Percentiles rank a stretch among this genome's conserved stretches.
Evolutionary conservation across 371 early-diverging fungal genomes (phyloP).

Genomic region (Parasitella parasitica): DNA sequence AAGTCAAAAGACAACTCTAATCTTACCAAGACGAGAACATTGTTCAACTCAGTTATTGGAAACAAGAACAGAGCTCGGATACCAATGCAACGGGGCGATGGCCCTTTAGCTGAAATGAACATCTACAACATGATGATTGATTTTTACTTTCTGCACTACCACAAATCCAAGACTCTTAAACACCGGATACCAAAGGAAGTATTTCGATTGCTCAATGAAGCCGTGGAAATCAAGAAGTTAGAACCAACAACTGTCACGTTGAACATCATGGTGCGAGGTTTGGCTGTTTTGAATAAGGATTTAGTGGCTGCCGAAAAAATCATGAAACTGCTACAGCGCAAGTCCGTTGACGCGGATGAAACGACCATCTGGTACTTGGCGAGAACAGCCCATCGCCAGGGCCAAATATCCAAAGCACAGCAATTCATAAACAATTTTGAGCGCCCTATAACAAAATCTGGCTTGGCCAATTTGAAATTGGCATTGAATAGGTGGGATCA

Average conservation of each 20-base stretch:
- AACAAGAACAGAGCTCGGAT: slow-evolving; percentile 3
- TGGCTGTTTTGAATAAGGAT: slow-evolving; percentile 34
- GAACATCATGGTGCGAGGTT: slow-evolving; percentile 45
- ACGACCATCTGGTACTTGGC: slow-evolving; percentile 39
- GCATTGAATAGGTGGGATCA: slow-evolving; percentile 3
- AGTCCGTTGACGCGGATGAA: slow-evolving; percentile 30
- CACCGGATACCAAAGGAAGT: slow-evolving; percentile 15
- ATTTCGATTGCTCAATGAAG: slow-evolving; percentile 26
- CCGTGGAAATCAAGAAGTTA: slow-evolving; percentile 17
- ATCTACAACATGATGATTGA: slow-evolving; percentile 50
- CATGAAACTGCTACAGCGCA: slow-evolving; percentile 17
- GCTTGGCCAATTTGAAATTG: slow-evolving; percentile 10
- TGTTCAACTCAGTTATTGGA: slow-evolving; percentile 25
- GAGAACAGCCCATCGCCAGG: slow-evolving; percentile 17
- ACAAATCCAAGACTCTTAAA: slow-evolving; percentile 10
- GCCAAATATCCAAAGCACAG: slow-evolving; percentile 16
- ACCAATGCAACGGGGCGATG: slow-evolving; percentile 8
- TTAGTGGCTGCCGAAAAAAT: slow-evolving; percentile 30
- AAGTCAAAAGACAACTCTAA: slow-evolving; percentile 9
- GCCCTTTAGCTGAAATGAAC: slow-evolving; percentile 9
- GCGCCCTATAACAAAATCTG: slow-evolving; percentile 15
- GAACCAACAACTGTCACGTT: slow-evolving; percentile 28
- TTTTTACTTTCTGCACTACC: slow-evolving; percentile 37
- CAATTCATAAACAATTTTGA: slow-evolving; percentile 31
- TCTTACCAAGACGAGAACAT: not conserved